A percentile compares a stretch with the other conserved stretches of the same genome.
phyloP scores from a whole-genome alignment of 768 basidiomycete species.

The Xerocomus potaroensis region DNA sequence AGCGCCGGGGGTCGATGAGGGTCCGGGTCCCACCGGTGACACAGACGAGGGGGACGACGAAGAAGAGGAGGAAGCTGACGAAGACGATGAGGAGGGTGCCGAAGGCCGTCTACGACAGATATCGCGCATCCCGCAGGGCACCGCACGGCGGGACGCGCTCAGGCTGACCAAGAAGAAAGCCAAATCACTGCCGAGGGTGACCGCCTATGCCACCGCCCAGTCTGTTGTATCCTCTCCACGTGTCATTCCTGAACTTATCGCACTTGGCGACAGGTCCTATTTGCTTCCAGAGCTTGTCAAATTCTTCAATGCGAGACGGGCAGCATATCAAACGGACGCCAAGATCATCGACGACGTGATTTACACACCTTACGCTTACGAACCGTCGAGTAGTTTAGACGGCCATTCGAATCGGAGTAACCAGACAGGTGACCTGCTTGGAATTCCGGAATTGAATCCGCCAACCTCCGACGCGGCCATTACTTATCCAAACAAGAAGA shows the following conservation, averaged over 20 bases:
- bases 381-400: constrained; percentile 39
- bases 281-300: constrained; percentile 82
- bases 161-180: constrained; percentile 93
- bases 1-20: constrained; percentile 35
- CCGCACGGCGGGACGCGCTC: constrained; percentile 86
- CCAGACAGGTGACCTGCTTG: constrained; percentile 67
- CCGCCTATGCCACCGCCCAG: constrained; percentile 93
- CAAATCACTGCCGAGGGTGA: constrained; percentile 87
- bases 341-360: constrained; percentile 91
- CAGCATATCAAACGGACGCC: constrained; percentile 81
- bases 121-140: constrained; percentile 89
- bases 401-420: constrained; percentile 30
- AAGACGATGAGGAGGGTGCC: constrained; percentile 48
- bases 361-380: constrained; percentile 88
- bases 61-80: constrained; percentile 48
- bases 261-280: constrained; percentile 60
- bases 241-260: not conserved
- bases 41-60: constrained; percentile 71
- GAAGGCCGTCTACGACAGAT: constrained; percentile 67
- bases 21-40: constrained; percentile 48
- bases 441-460: constrained; percentile 60
- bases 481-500: constrained; percentile 39
- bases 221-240: constrained; percentile 29
- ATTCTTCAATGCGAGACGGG: constrained; percentile 81
- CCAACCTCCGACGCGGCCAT: constrained; percentile 27